Conservation (phyloP, 2,329 filamentous ascomycete genomes). For the Alternaria angustiovoidea region DNA sequence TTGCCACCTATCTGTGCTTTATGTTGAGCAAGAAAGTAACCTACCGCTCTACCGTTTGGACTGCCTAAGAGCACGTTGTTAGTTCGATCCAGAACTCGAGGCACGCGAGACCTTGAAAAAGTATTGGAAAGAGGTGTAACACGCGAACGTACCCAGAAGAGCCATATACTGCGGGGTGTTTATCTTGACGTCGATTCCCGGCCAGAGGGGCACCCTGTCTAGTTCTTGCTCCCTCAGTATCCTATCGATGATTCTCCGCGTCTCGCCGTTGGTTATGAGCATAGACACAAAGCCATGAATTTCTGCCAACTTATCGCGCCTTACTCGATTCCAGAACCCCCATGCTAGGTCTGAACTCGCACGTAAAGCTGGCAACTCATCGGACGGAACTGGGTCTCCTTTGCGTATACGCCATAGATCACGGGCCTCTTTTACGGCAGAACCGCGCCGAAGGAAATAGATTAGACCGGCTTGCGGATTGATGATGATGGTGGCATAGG, state of each 20-base stretch:
- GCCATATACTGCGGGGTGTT: not conserved
- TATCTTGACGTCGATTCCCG: not conserved
- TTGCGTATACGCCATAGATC: not conserved
- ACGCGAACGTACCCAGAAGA: conserved; percentile 2
- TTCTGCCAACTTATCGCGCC: not conserved
- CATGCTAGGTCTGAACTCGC: conserved; percentile 9
- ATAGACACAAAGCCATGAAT: not conserved
- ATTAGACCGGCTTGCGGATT: not conserved
- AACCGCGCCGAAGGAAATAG: conserved; percentile 2
- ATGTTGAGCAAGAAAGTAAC: conserved; percentile 10
- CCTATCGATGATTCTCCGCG: not conserved
- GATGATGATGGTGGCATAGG: not conserved
- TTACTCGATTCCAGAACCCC: conserved; percentile 5
- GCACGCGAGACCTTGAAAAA: not conserved
- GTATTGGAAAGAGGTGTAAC: no score
- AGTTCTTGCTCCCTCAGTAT: not conserved
- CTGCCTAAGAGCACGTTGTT: not conserved
- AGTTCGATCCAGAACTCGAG: not conserved
- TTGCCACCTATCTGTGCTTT: conserved; percentile 4
- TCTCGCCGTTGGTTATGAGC: not conserved
- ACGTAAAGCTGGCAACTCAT: conserved; percentile 4
- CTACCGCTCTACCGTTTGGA: conserved; percentile 2
- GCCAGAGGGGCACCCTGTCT: not conserved
- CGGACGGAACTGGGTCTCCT: not conserved
- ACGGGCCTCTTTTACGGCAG: not conserved